Evolutionary conservation across 176 grass and related monocot species (phyloP).

Genomic region (Triticum dicoccoides): DNA sequence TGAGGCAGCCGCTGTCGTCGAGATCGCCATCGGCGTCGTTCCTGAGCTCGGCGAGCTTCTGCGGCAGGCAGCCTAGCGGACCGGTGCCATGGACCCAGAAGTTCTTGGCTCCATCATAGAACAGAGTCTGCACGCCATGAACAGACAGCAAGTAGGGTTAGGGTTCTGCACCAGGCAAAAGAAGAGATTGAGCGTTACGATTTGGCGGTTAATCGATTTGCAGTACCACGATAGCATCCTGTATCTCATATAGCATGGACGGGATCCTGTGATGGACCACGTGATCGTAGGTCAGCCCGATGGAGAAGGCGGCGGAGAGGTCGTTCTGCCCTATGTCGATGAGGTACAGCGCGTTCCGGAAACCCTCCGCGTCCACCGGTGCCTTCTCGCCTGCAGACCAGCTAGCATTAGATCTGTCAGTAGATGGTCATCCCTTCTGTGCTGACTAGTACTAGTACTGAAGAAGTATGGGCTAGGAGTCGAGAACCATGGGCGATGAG

Average conservation of each 20-base stretch:
- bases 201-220: neutral
- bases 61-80: slow-evolving; percentile 56
- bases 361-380: slow-evolving; percentile 34
- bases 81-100: slow-evolving; percentile 62
- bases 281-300: slow-evolving; percentile 31
- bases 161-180: neutral
- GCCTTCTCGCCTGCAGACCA: neutral
- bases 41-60: slow-evolving; percentile 41
- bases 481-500: slow-evolving; percentile 24
- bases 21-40: slow-evolving; percentile 33
- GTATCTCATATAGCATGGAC: slow-evolving; percentile 46
- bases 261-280: slow-evolving; percentile 38
- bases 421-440: neutral
- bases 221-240: slow-evolving; percentile 46
- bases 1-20: slow-evolving; percentile 51
- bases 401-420: neutral
- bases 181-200: neutral
- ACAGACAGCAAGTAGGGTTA: neutral
- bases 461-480: neutral
- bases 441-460: neutral
- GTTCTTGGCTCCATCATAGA: slow-evolving; percentile 50
- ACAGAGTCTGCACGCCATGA: slow-evolving; percentile 32
- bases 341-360: slow-evolving; percentile 54
- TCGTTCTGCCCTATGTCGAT: slow-evolving; percentile 85
- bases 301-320: slow-evolving; percentile 29